Evolutionary conservation across 768 basidiomycete species (phyloP), one percentile per base, ranked within the genome.

Genomic region (Arthromyces matolae): DNA sequence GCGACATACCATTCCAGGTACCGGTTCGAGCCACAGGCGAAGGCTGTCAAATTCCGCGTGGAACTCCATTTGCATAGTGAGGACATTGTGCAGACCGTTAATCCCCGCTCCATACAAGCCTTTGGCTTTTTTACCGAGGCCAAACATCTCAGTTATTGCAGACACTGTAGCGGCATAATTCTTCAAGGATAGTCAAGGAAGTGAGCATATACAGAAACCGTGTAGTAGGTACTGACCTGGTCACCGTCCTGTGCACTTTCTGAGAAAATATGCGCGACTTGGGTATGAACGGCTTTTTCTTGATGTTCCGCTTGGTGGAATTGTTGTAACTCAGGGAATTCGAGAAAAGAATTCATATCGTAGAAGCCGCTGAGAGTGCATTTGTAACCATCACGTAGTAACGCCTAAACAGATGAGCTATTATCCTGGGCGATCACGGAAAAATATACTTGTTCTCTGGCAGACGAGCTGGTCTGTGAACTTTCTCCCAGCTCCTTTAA

Each of bases 361-460:
- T 60, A 52, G 18, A 25, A 18, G 39, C 61, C 63, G 10, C 64
- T 62, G 6, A 70, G 49, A 8, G 67, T 52, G 46, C 71, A 73
- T 37, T 57, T n/a, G n/a, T n/a, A n/a, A n/a, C n/a, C n/a, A n/a
- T n/a, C n/a, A n/a, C n/a, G n/a, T n/a, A n/a, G n/a, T 63, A 54
- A 50, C 38, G 71, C 68, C 70, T 69, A 18, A 19, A 19, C 8
- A 32, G 5, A 19, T 42, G 29, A 42, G 42, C 38, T 39, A 24
- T 38, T 18, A 19, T 39, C 16, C 38, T 39, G 2, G 9, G 10
- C 10, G 38, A 23, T 39, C 10, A 39, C 22, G 38, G 20, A 39
- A 23, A 39, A 39, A 37, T 37, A 37, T 31, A 49, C 52, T 24
- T 50, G 49, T 22, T n/a, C 25, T 34, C 40, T 53, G 13, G 47